phyloP scores from a whole-genome alignment of 2,329 filamentous ascomycete species.

The Aspergillus alliaceus region DNA sequence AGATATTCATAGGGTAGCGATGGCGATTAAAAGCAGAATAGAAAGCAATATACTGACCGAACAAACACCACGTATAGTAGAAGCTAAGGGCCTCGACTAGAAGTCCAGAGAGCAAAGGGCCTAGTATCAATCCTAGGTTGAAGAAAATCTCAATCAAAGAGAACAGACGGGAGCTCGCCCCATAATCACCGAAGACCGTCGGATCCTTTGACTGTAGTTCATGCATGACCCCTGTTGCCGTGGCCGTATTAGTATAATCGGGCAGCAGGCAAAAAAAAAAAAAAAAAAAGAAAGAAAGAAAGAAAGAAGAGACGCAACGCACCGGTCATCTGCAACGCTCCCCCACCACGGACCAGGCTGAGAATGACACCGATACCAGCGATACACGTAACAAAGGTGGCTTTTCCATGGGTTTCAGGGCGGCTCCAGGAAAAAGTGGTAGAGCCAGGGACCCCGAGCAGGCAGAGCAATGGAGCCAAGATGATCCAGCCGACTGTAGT shows the following conservation, averaged over 20 bases:
- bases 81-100: constrained; percentile 14
- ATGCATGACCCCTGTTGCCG: constrained; percentile 5
- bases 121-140: constrained; percentile 13
- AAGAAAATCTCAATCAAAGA: constrained; percentile 15
- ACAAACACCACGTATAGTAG: background rate
- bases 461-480: constrained; percentile 6
- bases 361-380: no score
- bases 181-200: constrained; percentile 13
- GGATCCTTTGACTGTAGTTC: constrained; percentile 11
- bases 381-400: no score
- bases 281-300: no score
- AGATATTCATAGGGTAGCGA: background rate
- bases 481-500: constrained; percentile 5
- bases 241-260: no score
- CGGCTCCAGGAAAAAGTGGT: no score
- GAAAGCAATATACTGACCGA: no score
- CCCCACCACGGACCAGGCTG: no score
- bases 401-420: no score
- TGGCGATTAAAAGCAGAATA: no score
- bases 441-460: constrained; percentile 1
- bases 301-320: no score
- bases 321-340: no score
- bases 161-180: constrained; percentile 14
- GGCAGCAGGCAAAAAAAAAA: no score
- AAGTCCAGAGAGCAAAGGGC: constrained; percentile 15